Conservation (phyloP, 768 basidiomycete species). For the Leccinum incarnatum region DNA sequence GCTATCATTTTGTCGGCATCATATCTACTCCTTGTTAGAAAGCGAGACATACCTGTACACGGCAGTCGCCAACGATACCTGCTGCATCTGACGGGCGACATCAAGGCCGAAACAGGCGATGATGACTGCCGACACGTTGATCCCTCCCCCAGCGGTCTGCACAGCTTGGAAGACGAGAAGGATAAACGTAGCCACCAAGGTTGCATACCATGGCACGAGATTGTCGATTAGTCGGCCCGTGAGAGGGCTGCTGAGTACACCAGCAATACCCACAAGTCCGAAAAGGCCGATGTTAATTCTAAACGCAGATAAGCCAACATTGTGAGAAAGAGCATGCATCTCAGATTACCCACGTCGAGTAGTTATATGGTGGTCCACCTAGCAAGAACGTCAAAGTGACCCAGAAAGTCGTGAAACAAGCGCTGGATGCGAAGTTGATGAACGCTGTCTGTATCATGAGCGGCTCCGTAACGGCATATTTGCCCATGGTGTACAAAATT, state of each 20-base stretch:
- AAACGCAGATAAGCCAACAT: background rate
- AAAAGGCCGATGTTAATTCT: constrained; percentile 67
- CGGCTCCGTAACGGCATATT: constrained; percentile 75
- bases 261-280: constrained; percentile 70
- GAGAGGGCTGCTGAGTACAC: constrained; percentile 66
- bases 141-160: constrained; percentile 67
- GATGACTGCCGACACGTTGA: constrained; percentile 68
- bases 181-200: constrained; percentile 50
- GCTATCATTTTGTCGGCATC: constrained; percentile 14
- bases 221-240: constrained; percentile 67
- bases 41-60: constrained; percentile 48
- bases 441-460: constrained; percentile 66
- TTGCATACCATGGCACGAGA: constrained; percentile 76
- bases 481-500: constrained; percentile 75
- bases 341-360: constrained; percentile 52
- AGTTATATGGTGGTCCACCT: constrained; percentile 70
- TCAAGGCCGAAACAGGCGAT: constrained; percentile 72
- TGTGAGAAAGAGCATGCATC: background rate
- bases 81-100: constrained; percentile 68
- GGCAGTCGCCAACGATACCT: constrained; percentile 61
- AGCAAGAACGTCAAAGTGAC: constrained; percentile 82
- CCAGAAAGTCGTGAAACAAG: constrained; percentile 63
- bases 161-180: constrained; percentile 56
- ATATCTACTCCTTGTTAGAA: background rate
- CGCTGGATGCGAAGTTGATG: constrained; percentile 57